Evolutionary conservation across 2,329 filamentous ascomycete species (phyloP).

Genomic region (Kalmusia sp.): DNA sequence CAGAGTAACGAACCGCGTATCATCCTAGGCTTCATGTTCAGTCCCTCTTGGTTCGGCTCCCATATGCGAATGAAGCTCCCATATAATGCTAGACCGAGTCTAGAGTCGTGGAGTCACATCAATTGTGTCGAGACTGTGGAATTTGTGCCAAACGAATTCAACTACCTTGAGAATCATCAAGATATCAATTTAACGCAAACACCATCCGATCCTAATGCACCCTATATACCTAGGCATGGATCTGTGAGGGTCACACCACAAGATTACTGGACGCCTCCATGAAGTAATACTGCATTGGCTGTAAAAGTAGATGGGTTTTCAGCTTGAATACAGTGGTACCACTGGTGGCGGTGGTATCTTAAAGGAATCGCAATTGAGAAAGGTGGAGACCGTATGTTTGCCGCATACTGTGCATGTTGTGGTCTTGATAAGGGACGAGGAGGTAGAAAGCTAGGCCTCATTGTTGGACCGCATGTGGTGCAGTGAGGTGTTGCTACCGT

Average conservation of each 20-base stretch:
- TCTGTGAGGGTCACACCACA: not conserved
- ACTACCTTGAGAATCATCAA: slow-evolving; percentile 40
- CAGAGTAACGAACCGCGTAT: slow-evolving; percentile 46
- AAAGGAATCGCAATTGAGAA: too few relatives aligned
- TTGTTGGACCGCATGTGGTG: too few relatives aligned
- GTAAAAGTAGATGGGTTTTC: not conserved
- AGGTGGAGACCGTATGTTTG: too few relatives aligned
- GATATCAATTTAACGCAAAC: slow-evolving; percentile 13
- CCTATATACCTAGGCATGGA: slow-evolving; percentile 8
- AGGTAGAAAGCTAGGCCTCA: too few relatives aligned
- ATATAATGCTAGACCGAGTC: slow-evolving; percentile 29
- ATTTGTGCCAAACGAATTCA: slow-evolving; percentile 46
- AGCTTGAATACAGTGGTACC: not conserved
- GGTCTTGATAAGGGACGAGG: too few relatives aligned
- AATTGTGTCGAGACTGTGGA: slow-evolving; percentile 40
- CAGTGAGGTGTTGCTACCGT: too few relatives aligned
- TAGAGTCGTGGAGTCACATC: slow-evolving; percentile 44
- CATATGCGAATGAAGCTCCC: slow-evolving; percentile 43
- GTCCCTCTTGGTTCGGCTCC: slow-evolving; percentile 49
- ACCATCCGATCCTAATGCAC: not conserved
- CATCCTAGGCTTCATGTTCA: slow-evolving; percentile 49
- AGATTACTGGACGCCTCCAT: slow-evolving; percentile 8
- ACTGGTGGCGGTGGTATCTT: not conserved
- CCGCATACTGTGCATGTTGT: too few relatives aligned
- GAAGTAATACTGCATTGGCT: not conserved